Conservation (phyloP, 129 eudicot genomes). For the Logfia minima region DNA sequence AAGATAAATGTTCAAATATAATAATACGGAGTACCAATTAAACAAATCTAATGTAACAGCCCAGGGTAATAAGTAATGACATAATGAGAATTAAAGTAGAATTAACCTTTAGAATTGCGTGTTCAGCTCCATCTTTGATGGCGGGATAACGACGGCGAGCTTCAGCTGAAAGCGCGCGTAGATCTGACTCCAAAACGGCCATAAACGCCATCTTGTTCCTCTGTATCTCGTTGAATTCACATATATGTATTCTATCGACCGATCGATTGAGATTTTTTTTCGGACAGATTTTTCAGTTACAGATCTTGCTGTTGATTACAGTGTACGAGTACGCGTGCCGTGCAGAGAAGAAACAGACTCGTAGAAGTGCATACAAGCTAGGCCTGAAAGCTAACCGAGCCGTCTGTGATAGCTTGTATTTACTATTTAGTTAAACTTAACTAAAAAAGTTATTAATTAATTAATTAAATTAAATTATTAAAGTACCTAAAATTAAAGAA, state of each 20-base stretch:
- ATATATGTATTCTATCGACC: neutral
- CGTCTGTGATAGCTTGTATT: neutral
- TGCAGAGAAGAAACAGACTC: constrained; percentile 21
- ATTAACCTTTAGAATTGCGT: constrained; percentile 87
- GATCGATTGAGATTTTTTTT: neutral
- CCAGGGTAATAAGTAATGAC: neutral
- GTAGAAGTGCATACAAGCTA: neutral
- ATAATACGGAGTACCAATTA: constrained; percentile 7
- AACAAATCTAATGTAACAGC: constrained; percentile 14
- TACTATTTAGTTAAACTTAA: no score
- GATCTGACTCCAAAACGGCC: constrained; percentile 99
- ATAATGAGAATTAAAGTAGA: neutral
- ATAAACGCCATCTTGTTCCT: constrained; percentile 60
- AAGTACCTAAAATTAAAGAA: no score
- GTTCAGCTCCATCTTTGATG: constrained; percentile 97
- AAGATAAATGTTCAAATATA: neutral
- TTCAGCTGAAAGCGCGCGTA: constrained; percentile 90
- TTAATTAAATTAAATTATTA: no score
- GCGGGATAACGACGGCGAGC: constrained; percentile 98
- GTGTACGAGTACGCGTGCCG: constrained; percentile 26
- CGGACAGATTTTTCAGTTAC: neutral
- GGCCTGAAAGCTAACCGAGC: neutral
- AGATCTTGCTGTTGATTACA: neutral
- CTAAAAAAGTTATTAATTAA: no score
- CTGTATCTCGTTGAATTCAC: neutral